phyloP scores from a whole-genome alignment of 495 filamentous ascomycete genomes.

The Aspergillus cristatus region DNA sequence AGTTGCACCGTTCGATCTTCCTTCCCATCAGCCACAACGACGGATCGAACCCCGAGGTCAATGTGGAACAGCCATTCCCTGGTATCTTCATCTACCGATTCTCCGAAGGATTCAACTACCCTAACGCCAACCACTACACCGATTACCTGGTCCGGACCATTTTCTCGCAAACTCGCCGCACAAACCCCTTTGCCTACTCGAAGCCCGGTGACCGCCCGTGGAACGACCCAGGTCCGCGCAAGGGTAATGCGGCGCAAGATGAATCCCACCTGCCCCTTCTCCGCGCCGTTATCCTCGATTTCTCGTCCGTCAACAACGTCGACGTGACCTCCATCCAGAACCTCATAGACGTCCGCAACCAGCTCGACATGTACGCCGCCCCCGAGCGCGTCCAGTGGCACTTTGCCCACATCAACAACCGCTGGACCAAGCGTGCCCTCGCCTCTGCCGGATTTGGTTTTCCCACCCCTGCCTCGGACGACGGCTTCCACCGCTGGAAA shows the following conservation, averaged over 20 bases:
- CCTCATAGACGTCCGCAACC: slow-evolving; percentile 95
- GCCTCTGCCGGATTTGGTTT: slow-evolving; percentile 90
- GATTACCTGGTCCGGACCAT: slow-evolving; percentile 69
- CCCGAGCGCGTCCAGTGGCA: slow-evolving; percentile 93
- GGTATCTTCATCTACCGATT: slow-evolving; percentile 98
- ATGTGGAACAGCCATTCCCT: slow-evolving; percentile 72
- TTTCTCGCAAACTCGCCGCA: slow-evolving; percentile 67
- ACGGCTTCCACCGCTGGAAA: slow-evolving; percentile 67
- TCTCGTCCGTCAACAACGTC: slow-evolving; percentile 92
- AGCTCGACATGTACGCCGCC: slow-evolving; percentile 78
- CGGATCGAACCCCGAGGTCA: slow-evolving; percentile 81
- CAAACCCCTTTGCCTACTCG: slow-evolving; percentile 53
- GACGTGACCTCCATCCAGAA: slow-evolving; percentile 92
- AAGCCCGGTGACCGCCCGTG: slow-evolving; percentile 81
- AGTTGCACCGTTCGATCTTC: slow-evolving; percentile 61
- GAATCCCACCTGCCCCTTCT: slow-evolving; percentile 59
- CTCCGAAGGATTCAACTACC: slow-evolving; percentile 93
- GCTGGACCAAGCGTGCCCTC: slow-evolving; percentile 94
- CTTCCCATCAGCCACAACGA: slow-evolving; percentile 82
- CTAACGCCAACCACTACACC: slow-evolving; percentile 86
- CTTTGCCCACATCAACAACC: slow-evolving; percentile 87
- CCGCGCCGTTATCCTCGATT: slow-evolving; percentile 90
- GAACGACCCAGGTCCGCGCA: slow-evolving; percentile 83
- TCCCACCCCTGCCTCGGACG: slow-evolving; percentile 53
- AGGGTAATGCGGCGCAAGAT: slow-evolving; percentile 41